Evolutionary conservation across 2,329 filamentous ascomycete species (phyloP), one percentile per base, ranked within the genome.

Genomic region (Verticillium isaacii): DNA sequence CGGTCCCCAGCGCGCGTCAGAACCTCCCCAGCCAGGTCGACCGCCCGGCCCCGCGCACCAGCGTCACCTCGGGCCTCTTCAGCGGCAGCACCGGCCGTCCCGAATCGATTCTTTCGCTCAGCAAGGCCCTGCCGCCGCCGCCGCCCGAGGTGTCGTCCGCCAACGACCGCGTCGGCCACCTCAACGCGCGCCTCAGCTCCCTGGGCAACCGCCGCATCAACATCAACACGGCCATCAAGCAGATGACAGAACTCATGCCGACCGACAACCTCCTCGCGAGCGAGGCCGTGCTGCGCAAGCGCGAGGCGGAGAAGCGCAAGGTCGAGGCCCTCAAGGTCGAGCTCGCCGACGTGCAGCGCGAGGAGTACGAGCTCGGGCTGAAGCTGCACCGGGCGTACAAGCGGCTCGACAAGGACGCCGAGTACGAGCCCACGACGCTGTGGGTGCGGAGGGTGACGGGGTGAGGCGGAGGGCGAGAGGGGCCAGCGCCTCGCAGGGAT

Each of bases 391-490:
- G 89, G 25, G 88, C 89, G 11, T 89, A 90, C 75, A 93, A 92
- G 78, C 84, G 91, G 57, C 82, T 87, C 67, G 90, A 93, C 68
- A 84, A 88, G 65, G 83, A 89, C 59, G 82, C 82, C 2, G 80
- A 82, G 37, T 89, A 81, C 68, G 87, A 91, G 69, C 85, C 85
- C 12, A 89, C 87, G 0, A 85, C 85, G 34, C 75, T 96, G 11
- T 96, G 92, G 92, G 89, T 96, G 58, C 84, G 89, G 69, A 82
- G 92, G 65, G 88, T 93, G 64, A 93, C 90, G 23, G 85, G 81
- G 64, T 89, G n/a, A 62, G 39, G 12, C 12, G n/a, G 11, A 11
- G n/a, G 17, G n/a, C 8, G 41, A 19, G 41, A 50, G 19, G 5
- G 8, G 7, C 6, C 12, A n/a, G 39, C 45, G 23, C 9, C 1